Evolutionary conservation across 768 basidiomycete species (phyloP).

Genomic region (Collybia sp.): DNA sequence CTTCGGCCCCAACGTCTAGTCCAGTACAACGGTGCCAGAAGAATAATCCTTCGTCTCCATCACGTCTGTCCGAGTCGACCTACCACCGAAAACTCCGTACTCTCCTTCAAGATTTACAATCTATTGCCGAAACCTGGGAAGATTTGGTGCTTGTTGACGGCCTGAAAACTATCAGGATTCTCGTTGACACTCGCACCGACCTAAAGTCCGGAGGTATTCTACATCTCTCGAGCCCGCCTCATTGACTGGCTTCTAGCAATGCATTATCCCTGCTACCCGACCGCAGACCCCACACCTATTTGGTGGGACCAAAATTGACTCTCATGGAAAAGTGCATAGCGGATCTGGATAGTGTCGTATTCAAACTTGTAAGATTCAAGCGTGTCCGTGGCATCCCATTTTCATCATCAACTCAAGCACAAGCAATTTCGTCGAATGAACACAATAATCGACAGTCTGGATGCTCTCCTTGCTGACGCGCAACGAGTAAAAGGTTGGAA

Average conservation of each 20-base stretch:
- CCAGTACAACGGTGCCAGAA: conserved; percentile 46
- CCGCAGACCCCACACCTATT: conserved; percentile 47
- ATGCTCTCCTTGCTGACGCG: conserved; percentile 62
- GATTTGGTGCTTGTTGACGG: conserved; percentile 79
- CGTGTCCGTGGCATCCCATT: neutral
- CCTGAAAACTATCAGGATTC: conserved; percentile 62
- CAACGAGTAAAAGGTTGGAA: conserved; percentile 65
- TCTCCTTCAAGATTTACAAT: conserved; percentile 62
- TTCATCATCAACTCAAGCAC: conserved; percentile 34
- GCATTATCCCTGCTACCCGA: conserved; percentile 51
- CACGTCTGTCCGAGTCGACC: conserved; percentile 63
- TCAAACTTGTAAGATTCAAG: conserved; percentile 55
- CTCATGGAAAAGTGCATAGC: conserved; percentile 63
- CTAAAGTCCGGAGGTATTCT: conserved; percentile 57
- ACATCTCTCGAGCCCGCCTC: conserved; percentile 4
- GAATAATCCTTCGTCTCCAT: conserved; percentile 37
- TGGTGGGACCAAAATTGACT: conserved; percentile 63
- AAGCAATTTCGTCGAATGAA: conserved; percentile 71
- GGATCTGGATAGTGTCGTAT: conserved; percentile 52
- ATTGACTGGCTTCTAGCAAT: conserved; percentile 43
- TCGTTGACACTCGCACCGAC: conserved; percentile 79
- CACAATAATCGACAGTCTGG: conserved; percentile 57
- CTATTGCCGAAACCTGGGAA: conserved; percentile 72
- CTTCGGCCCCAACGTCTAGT: conserved; percentile 69
- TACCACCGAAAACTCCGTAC: conserved; percentile 76